Percentiles rank a stretch among this genome's conserved stretches.
These are phyloP conservation scores for Trichoderma koningiopsis DNA, from an alignment of 2,329 filamentous ascomycete species.

Conservation along the genomic window DNA sequence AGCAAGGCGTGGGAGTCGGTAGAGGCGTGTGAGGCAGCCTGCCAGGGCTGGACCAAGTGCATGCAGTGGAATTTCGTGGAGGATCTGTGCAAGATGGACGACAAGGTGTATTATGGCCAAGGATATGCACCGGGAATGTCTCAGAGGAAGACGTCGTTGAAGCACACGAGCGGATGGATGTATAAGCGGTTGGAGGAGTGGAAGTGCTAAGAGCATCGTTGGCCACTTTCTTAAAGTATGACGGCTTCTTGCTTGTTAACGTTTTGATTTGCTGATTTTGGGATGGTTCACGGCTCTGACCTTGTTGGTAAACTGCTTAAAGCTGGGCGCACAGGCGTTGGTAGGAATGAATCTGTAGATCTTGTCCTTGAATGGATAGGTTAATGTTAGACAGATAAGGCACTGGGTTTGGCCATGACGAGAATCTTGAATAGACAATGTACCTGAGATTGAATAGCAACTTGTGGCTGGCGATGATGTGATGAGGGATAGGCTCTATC, in stretches of 20 bases:
- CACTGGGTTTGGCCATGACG: background rate
- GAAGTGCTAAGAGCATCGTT: conserved; percentile 17
- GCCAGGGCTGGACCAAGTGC: conserved; percentile 29
- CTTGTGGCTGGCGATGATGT: background rate
- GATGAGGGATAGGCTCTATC: too few species aligned
- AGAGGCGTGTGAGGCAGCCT: conserved; percentile 32
- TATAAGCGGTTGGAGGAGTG: conserved; percentile 30
- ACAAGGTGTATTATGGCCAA: conserved; percentile 32
- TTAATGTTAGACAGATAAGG: background rate
- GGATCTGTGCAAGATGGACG: conserved; percentile 34
- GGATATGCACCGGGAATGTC: conserved; percentile 32
- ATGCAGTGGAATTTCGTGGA: conserved; percentile 32
- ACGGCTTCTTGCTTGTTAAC: background rate
- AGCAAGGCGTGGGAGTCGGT: conserved; percentile 31
- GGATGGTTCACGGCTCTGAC: background rate
- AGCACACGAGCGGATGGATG: conserved; percentile 34
- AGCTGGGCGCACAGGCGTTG: background rate
- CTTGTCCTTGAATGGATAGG: background rate
- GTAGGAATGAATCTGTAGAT: background rate
- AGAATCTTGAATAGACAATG: background rate
- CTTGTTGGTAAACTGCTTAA: background rate
- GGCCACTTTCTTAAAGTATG: background rate
- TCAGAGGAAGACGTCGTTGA: conserved; percentile 32
- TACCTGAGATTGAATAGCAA: background rate
- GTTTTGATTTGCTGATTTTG: background rate